Base-by-base conservation (phyloP, 495 filamentous ascomycete genomes). In the Neurospora sp. region DNA sequence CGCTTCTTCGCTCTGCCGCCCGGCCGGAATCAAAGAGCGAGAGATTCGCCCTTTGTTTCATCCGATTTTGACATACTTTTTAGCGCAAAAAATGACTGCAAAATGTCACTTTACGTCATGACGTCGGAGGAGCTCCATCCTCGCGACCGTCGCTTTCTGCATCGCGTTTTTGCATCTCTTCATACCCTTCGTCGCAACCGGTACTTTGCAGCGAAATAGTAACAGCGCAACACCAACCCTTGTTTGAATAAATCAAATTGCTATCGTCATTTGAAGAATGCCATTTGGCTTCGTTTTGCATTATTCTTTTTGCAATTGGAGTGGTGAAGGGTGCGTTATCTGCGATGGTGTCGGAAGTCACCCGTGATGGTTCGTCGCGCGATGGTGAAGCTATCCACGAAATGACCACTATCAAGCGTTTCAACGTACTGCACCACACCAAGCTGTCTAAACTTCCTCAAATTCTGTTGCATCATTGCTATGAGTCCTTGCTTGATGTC, bases 381-480 rank as follows among this genome's bases (percentile, higher is more conserved):
- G 16, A 69, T 70, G 73, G 73, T 82, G 82, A 84, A 82, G 83
- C 82, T 81, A 85, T 85, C 81, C 78, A 74, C 83, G 53, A 65
- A 65, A 65, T 65, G 6, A 9, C 22, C 14, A 16, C 5, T 65
- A 6, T 16, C 22, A 35, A 65, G 14, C 53, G 8, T 18, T 65
- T 65, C 53, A 14, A 9, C 7, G 1, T 27, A 65, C 14, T 0
- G 27, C 53, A 65, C 27, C 53, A 18, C 53, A 65, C 9, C 53
- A 65, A 5, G 2, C 1, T 16, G 6, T 65, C 14, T 0, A 9
- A 65, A 18, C 12, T 9, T 18, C 1, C 3, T 37, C 6, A 61
- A 61, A 31, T 6, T 5, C 0, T 31, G 12, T 8, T 14, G 2
- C 1, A 22, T 14, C 53, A 65, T 35, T 35, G 27, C 53, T 35